These are phyloP conservation scores for Russula sp. DNA, from an alignment of 768 basidiomycete species.

Conservation along the genomic window DNA sequence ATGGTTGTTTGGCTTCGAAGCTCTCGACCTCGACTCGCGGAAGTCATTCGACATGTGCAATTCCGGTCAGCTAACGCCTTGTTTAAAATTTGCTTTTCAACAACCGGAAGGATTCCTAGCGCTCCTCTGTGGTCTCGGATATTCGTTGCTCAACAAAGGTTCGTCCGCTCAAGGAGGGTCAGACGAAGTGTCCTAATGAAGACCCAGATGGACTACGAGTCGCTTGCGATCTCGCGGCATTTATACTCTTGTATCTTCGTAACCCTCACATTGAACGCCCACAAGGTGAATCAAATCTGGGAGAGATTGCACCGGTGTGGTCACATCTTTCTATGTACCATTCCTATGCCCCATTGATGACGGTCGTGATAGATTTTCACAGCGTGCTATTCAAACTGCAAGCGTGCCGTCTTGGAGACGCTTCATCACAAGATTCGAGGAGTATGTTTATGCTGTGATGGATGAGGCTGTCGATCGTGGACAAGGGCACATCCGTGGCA, in stretches of 20 bases:
- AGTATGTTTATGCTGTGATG: conserved; percentile 31
- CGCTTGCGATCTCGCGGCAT: too few species aligned
- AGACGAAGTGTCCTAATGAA: too few species aligned
- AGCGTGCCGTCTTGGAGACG: conserved; percentile 28
- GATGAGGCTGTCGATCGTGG: conserved; percentile 40
- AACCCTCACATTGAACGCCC: conserved; percentile 35
- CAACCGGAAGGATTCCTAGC: conserved; percentile 24
- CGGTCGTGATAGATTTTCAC: conserved; percentile 33
- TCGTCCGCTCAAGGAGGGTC: conserved; percentile 26
- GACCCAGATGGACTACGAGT: too few species aligned
- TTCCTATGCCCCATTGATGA: neutral
- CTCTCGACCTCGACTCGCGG: conserved; percentile 35
- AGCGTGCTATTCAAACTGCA: conserved; percentile 26
- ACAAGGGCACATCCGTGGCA: conserved; percentile 23
- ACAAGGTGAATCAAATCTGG: conserved; percentile 35
- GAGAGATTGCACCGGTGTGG: conserved; percentile 40
- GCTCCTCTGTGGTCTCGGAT: conserved; percentile 34
- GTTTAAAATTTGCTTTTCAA: too few species aligned
- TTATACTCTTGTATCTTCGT: conserved; percentile 28
- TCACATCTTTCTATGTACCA: neutral
- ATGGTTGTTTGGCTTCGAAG: conserved; percentile 36
- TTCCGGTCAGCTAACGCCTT: conserved; percentile 22
- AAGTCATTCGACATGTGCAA: conserved; percentile 38
- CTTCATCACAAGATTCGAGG: conserved; percentile 34
- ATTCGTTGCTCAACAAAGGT: conserved; percentile 35